Percentiles rank a stretch among this genome's conserved stretches.
Evolutionary conservation across 2,329 filamentous ascomycete species (phyloP).

Genomic region (Scedosporium aurantiacum): DNA sequence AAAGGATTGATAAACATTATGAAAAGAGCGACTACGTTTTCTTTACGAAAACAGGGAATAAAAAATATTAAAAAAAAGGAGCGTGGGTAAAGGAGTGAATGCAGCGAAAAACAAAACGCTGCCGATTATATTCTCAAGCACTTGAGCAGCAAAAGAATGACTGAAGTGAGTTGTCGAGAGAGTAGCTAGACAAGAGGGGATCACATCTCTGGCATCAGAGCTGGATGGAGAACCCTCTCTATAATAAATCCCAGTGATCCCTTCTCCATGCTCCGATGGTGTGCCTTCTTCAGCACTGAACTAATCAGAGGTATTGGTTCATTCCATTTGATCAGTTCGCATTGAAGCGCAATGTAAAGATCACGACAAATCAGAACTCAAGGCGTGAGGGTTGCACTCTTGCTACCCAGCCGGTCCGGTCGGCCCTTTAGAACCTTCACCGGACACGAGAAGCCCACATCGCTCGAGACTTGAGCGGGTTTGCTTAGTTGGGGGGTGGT

Average conservation of each 20-base stretch:
- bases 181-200: too few species aligned
- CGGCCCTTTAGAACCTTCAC: background rate
- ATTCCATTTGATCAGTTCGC: background rate
- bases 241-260: background rate
- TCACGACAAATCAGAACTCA: background rate
- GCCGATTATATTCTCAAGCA: background rate
- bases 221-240: background rate
- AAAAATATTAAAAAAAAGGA: too few species aligned
- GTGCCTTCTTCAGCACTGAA: too few species aligned
- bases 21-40: background rate
- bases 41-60: background rate
- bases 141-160: background rate
- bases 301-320: too few species aligned
- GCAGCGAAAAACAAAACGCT: background rate
- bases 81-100: background rate
- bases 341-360: background rate
- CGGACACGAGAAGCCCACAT: background rate
- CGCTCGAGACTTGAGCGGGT: background rate
- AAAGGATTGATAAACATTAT: background rate
- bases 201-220: too few species aligned
- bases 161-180: too few species aligned
- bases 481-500: too few species aligned
- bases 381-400: background rate
- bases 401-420: background rate
- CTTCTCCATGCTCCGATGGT: background rate